Base-by-base conservation (phyloP, 495 filamentous ascomycete species). In the Penicillium taxi region DNA sequence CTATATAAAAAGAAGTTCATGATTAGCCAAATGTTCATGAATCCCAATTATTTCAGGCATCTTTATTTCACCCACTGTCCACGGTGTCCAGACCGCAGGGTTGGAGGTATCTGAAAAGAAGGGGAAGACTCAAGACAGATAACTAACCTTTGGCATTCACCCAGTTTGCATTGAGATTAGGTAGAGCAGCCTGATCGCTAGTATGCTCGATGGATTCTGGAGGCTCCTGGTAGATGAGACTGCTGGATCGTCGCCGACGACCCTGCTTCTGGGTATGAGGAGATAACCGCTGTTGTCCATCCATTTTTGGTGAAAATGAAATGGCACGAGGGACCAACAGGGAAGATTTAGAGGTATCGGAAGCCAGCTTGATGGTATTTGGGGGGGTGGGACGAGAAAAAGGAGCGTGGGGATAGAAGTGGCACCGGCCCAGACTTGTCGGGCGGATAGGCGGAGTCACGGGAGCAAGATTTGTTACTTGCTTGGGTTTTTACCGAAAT, bases 151-250 rank as follows among this genome's bases (percentile, higher is more conserved):
- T 98, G 44, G 86, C 85, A 65, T 98, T 95, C 45, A 96, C 91
- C 91, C 91, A 98, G 63, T 94, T 82, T 47, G 91, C 86, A 69
- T 98, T 98, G 57, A 96, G 61, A 52, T 98, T 98, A 20, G 91
- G 91, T 43, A 96, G 64, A 9, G 86, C 86, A 18, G 86, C 80
- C 74, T 98, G 91, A 61, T 98, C 91, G 48, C 84, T 95, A 58
- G 87, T 79, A 55, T 94, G 90, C 69, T 96, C 90, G 61, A 94
- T 75, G 40, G 86, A 89, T 66, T 96, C 90, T 35, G 77, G 74
- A 24, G 90, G 90, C 60, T 96, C 90, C 52, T 88, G 86, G 64
- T 96, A 96, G 60, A 94, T 82, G 59, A 96, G 72, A 61, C 89
- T 95, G 69, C 89, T 95, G 52, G 88, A 94, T 50, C 90, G 76